These are phyloP conservation scores for Cryptosporidium bovis DNA, from an alignment of 169 alveolate genomes.

Conservation along the genomic window DNA sequence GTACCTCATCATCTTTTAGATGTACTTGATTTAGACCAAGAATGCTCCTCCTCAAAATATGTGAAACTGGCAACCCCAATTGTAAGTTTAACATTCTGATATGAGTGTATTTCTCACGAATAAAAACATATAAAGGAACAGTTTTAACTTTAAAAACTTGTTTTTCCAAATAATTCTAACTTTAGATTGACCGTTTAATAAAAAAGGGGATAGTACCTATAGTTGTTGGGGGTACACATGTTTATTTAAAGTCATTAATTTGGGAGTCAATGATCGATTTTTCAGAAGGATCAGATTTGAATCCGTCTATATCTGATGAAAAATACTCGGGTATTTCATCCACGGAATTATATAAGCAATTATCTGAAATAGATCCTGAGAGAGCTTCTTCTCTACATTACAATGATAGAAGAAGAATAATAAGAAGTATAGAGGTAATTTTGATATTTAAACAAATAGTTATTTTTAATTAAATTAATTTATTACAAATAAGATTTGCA, in stretches of 20 bases:
- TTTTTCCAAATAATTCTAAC: too few relatives aligned
- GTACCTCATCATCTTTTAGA: slow-evolving; percentile 66
- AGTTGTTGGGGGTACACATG: slow-evolving; percentile 69
- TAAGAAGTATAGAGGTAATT: slow-evolving; percentile 63
- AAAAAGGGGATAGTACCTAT: slow-evolving; percentile 14
- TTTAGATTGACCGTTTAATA: slow-evolving; percentile 28
- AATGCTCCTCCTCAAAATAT: slow-evolving; percentile 48
- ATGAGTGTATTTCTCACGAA: background rate
- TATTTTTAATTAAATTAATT: background rate
- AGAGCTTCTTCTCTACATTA: slow-evolving; percentile 44
- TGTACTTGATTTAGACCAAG: slow-evolving; percentile 41
- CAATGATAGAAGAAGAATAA: slow-evolving; percentile 55
- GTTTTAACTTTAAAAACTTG: background rate
- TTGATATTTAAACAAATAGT: background rate
- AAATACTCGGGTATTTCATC: slow-evolving; percentile 30
- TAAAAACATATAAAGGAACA: background rate
- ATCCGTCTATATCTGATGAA: slow-evolving; percentile 56
- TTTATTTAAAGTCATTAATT: slow-evolving; percentile 52
- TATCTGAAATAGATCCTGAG: slow-evolving; percentile 27
- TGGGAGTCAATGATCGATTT: slow-evolving; percentile 55
- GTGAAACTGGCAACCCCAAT: slow-evolving; percentile 27
- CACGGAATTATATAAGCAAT: slow-evolving; percentile 4
- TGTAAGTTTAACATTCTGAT: slow-evolving; percentile 26
- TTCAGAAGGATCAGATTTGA: background rate
- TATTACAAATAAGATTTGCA: slow-evolving; percentile 16